Evolutionary conservation across 495 filamentous ascomycete species (phyloP).

Genomic region (Xylona heveae): DNA sequence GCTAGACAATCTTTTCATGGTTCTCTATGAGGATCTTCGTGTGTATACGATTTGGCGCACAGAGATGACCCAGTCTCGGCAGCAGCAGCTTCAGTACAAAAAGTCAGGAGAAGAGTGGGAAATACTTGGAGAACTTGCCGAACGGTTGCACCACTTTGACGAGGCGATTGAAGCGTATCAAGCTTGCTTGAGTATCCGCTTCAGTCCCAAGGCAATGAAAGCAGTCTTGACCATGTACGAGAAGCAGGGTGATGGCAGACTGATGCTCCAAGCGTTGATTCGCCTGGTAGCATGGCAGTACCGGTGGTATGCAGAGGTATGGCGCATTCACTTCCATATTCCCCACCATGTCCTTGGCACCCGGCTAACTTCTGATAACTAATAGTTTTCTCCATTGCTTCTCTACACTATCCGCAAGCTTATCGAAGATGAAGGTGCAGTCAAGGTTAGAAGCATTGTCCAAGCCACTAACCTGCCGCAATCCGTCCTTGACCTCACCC

Average conservation of each 20-base stretch:
- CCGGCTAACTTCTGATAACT: constrained; percentile 1
- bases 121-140: constrained; percentile 81
- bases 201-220: constrained; percentile 74
- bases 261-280: constrained; percentile 61
- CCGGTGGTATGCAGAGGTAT: constrained; percentile 88
- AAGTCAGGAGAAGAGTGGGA: constrained; percentile 97
- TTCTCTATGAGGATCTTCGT: constrained; percentile 89
- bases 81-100: constrained; percentile 79
- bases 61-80: constrained; percentile 80
- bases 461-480: constrained; percentile 89
- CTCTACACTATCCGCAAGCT: constrained; percentile 70
- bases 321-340: constrained; percentile 4
- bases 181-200: constrained; percentile 57
- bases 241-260: constrained; percentile 46
- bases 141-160: constrained; percentile 71
- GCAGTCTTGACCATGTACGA: constrained; percentile 66
- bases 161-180: constrained; percentile 87
- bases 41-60: constrained; percentile 99
- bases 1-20: constrained; percentile 98
- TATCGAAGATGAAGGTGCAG: constrained; percentile 92
- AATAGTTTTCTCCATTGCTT: constrained; percentile 80
- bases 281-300: constrained; percentile 93
- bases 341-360: neutral
- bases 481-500: constrained; percentile 79
- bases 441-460: constrained; percentile 92